Evolutionary conservation across 2,329 filamentous ascomycete species (phyloP).

Genomic region (Ophiostoma angusticollis): DNA sequence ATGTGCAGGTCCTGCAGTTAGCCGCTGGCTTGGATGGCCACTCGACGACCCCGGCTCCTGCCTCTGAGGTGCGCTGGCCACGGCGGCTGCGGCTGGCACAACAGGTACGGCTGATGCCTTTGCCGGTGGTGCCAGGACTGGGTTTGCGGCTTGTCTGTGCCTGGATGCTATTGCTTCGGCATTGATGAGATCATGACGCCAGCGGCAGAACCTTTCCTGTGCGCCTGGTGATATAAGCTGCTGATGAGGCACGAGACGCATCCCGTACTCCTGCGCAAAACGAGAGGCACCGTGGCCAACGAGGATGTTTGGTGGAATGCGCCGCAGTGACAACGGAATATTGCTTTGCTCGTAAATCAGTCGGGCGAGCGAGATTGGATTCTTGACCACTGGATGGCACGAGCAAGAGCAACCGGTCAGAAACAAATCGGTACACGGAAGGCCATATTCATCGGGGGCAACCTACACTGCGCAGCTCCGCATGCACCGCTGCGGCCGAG

Average conservation of each 20-base stretch:
- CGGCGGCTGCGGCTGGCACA: too few relatives aligned
- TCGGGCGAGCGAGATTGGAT: constrained; percentile 80
- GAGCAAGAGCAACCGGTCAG: background rate
- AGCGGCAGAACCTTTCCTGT: constrained; percentile 64
- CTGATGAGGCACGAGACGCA: constrained; percentile 62
- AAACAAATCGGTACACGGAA: background rate
- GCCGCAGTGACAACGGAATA: constrained; percentile 64
- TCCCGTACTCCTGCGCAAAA: constrained; percentile 72
- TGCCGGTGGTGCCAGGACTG: background rate
- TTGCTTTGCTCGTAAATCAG: constrained; percentile 67
- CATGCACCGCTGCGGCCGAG: constrained; percentile 83
- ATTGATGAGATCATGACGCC: constrained; percentile 57
- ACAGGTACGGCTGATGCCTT: background rate
- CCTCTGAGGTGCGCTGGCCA: too few relatives aligned
- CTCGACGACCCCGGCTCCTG: too few relatives aligned
- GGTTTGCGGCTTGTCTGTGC: background rate
- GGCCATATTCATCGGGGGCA: background rate
- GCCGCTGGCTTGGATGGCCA: too few relatives aligned
- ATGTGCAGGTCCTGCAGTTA: too few relatives aligned
- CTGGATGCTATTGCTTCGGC: constrained; percentile 15
- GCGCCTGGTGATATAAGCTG: constrained; percentile 69
- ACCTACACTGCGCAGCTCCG: constrained; percentile 76
- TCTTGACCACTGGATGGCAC: constrained; percentile 81
- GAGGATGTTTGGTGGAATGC: constrained; percentile 85
- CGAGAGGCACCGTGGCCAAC: constrained; percentile 73